Percentiles rank a stretch among this genome's conserved stretches.
These are phyloP conservation scores for Verbascum thapsus DNA, from an alignment of 257 asterid genomes.

Conservation along the genomic window DNA sequence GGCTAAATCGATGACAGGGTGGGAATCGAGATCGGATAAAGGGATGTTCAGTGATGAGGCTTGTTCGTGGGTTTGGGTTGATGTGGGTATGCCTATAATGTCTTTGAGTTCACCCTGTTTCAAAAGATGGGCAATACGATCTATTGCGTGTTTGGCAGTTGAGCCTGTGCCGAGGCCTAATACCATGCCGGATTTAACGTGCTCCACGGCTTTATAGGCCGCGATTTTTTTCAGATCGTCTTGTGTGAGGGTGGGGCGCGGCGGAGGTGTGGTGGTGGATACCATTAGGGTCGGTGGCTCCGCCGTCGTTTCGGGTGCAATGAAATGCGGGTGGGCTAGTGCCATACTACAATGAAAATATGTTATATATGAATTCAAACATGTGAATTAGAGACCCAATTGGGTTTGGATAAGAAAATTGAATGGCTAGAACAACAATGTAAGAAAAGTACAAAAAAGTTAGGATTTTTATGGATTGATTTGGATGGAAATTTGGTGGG, in stretches of 20 bases:
- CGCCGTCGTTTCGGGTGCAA: constrained; percentile 31
- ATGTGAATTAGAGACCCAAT: neutral
- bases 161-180: constrained; percentile 67
- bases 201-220: constrained; percentile 67
- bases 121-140: constrained; percentile 51
- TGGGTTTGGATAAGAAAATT: constrained; percentile 24
- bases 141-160: constrained; percentile 70
- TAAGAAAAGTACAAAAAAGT: neutral
- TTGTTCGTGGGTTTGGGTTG: constrained; percentile 53
- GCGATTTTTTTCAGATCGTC: constrained; percentile 66
- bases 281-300: constrained; percentile 42
- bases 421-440: constrained; percentile 23
- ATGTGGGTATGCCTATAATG: constrained; percentile 62
- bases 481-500: too few species aligned
- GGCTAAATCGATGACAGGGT: constrained; percentile 60
- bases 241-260: constrained; percentile 44
- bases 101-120: constrained; percentile 49
- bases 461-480: neutral
- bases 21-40: constrained; percentile 60
- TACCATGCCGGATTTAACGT: constrained; percentile 64
- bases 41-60: constrained; percentile 62
- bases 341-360: constrained; percentile 42
- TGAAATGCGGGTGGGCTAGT: constrained; percentile 46
- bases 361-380: neutral
- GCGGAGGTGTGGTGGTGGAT: constrained; percentile 35